A percentile compares a stretch with the other conserved stretches of the same genome.
Evolutionary conservation across 163 green algal species (phyloP).

Genomic region (Dunaliella salina): DNA sequence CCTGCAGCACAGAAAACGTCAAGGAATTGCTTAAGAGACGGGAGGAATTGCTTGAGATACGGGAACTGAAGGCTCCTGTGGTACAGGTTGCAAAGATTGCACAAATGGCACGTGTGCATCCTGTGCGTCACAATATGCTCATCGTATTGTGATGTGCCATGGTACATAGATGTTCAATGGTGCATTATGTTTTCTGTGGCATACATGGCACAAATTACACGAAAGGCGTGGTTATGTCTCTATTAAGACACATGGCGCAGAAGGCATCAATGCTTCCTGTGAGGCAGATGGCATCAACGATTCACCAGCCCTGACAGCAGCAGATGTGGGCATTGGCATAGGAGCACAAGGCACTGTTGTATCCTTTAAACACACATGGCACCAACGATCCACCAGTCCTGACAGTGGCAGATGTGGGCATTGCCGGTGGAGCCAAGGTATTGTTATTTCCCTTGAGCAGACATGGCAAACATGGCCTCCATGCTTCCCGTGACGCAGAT

Average conservation of each 20-base stretch:
- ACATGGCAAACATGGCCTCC: background rate
- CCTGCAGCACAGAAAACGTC: too few species aligned
- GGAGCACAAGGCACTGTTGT: constrained; percentile 66
- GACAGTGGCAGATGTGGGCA: constrained; percentile 85
- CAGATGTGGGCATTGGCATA: constrained; percentile 92
- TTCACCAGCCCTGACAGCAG: constrained; percentile 82
- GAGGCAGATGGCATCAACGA: constrained; percentile 91
- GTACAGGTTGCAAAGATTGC: too few species aligned
- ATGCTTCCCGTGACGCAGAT: constrained; percentile 46
- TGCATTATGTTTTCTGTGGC: too few species aligned
- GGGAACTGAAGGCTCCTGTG: too few species aligned
- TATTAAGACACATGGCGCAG: background rate
- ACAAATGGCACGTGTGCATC: too few species aligned
- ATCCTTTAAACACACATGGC: constrained; percentile 55
- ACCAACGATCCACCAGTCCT: constrained; percentile 95
- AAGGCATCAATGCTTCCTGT: background rate
- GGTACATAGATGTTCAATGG: too few species aligned
- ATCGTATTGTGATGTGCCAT: too few species aligned
- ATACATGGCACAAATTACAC: background rate
- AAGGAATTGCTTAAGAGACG: too few species aligned
- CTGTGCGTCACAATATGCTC: too few species aligned
- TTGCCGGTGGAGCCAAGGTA: constrained; percentile 83
- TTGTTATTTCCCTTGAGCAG: constrained; percentile 35
- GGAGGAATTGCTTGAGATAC: too few species aligned
- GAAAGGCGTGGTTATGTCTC: too few species aligned